phyloP scores from a whole-genome alignment of 352 stramenopile species.

The Ophiocytium majus region DNA sequence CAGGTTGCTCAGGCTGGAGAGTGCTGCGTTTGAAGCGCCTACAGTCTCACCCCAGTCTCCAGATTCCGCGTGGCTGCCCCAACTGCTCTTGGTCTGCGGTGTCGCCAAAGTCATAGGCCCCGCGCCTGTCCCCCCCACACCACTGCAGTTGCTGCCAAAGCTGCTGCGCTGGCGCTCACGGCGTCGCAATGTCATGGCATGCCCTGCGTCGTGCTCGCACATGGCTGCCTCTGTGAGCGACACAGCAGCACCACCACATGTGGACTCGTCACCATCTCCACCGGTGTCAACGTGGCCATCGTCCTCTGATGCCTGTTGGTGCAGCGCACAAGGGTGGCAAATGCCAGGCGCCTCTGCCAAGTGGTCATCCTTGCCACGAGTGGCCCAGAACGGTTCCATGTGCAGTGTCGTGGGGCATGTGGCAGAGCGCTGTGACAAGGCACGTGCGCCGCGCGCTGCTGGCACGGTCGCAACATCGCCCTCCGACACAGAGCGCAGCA shows the following conservation, averaged over 20 bases:
- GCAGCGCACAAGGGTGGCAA: too few species aligned
- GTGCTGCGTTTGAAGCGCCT: too few species aligned
- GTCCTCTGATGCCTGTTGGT: too few species aligned
- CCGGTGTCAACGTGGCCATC: too few species aligned
- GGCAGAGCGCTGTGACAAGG: not conserved
- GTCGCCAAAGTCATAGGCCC: not conserved
- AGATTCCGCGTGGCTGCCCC: constrained; percentile 44
- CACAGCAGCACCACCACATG: too few species aligned
- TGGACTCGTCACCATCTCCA: too few species aligned
- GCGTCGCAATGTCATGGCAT: not conserved
- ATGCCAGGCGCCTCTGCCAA: too few species aligned
- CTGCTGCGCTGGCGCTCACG: not conserved
- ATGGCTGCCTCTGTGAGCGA: not conserved
- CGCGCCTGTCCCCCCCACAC: not conserved
- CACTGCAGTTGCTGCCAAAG: not conserved
- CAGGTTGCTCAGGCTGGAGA: too few species aligned
- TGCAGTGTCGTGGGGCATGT: not conserved
- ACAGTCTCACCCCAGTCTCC: constrained; percentile 40
- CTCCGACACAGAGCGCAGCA: too few species aligned
- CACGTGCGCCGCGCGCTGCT: too few species aligned
- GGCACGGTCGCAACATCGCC: too few species aligned
- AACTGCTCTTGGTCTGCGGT: constrained; percentile 35
- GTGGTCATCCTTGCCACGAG: too few species aligned
- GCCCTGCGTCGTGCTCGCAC: not conserved
- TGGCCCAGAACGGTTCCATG: not conserved